Evolutionary conservation across 2,329 filamentous ascomycete species (phyloP), one percentile per base, ranked within the genome.

Genomic region (Tolypocladium inflatum): DNA sequence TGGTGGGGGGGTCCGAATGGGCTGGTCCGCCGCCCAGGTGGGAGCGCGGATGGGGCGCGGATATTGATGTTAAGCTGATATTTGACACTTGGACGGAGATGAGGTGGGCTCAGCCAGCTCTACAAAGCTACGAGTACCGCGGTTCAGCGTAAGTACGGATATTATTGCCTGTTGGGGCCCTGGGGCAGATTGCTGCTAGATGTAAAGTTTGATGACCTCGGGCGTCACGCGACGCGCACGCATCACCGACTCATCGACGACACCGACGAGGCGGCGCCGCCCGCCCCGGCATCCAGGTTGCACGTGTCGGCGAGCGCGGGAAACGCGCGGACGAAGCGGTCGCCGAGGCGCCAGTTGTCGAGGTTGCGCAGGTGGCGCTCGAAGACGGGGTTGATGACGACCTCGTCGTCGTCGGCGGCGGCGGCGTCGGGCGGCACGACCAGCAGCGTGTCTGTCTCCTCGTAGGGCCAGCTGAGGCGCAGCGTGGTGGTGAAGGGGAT

Each of bases 341-440:
- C 80, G 0, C 91, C 91, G 2, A 96, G 68, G 59, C 84, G 88
- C 91, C 92, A 97, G 66, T 96, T 96, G 59, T 86, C 82, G 43
- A 91, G 68, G 50, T 89, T 80, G 3, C 87, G 75, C 54, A 96
- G 68, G 69, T 97, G 91, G 42, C 84, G 79, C 73, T 95, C 90
- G 69, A 96, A 96, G 0, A 90, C 89, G 0, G 91, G 91, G 63
- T 94, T 96, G 62, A 96, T 90, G 62, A 89, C 79, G 60, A 91
- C 77, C 65, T 91, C 87, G 10, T 87, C 45, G 45, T 50, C n/a
- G n/a, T n/a, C n/a, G n/a, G n/a, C n/a, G n/a, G n/a, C 45, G 15
- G 15, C 26, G 45, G 41, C 74, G 4, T 78, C 79, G 0, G 80
- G 19, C 19, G n/a, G 77, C 33, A 80, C 77, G 57, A 80, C 77